phyloP scores from a whole-genome alignment of 75 land plant genomes.

The Cryptomeria japonica region DNA sequence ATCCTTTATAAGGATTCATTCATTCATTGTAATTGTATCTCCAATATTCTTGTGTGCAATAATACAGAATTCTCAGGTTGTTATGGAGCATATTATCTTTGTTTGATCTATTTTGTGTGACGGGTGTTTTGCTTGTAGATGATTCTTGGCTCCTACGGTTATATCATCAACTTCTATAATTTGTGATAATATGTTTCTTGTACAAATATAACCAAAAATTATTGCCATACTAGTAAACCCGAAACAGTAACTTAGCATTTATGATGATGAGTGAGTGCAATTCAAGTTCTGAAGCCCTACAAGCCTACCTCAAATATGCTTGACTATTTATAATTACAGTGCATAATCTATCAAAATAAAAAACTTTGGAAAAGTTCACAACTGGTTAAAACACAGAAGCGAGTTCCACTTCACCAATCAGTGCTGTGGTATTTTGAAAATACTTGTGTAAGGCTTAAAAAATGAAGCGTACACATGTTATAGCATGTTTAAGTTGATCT shows the following conservation, averaged over 20 bases:
- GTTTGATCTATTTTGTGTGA: too few species aligned
- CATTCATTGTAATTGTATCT: too few species aligned
- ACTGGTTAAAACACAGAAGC: not conserved
- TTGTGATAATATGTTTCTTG: too few species aligned
- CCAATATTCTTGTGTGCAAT: too few species aligned
- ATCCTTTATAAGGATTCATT: too few species aligned
- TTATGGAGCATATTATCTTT: too few species aligned
- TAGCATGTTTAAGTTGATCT: not conserved
- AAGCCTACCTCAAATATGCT: not conserved
- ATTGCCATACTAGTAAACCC: too few species aligned
- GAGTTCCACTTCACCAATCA: not conserved
- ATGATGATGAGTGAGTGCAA: not conserved
- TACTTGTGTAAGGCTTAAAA: not conserved
- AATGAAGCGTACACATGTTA: not conserved
- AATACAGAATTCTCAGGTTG: too few species aligned
- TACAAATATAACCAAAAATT: too few species aligned
- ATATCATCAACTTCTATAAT: too few species aligned
- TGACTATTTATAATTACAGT: not conserved
- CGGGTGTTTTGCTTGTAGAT: too few species aligned
- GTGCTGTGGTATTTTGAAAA: not conserved
- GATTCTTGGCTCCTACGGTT: too few species aligned
- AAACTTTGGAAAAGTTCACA: not conserved
- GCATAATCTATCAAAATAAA: not conserved
- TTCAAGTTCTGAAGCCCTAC: not conserved
- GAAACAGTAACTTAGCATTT: not conserved